phyloP scores from a whole-genome alignment of 306 rosid genomes.

The Cicer yamashitae region DNA sequence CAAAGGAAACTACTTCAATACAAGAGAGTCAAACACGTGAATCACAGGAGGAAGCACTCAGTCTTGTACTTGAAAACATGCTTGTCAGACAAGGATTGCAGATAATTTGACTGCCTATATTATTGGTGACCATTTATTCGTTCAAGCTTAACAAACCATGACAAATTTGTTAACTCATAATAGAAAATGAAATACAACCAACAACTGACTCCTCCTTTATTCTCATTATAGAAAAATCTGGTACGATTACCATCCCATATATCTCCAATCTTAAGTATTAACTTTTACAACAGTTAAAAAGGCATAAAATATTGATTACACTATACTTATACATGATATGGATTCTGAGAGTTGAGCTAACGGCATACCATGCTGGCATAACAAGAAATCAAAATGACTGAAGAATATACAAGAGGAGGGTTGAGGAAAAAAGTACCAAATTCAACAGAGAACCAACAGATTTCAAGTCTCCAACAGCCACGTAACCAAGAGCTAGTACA shows the following conservation, averaged over 20 bases:
- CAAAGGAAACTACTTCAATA: slow-evolving; percentile 15
- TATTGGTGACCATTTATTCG: slow-evolving; percentile 22
- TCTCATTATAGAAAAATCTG: slow-evolving; percentile 12
- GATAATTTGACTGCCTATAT: slow-evolving; percentile 19
- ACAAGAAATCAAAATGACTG: slow-evolving; percentile 38
- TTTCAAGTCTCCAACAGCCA: slow-evolving; percentile 79
- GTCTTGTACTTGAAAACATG: slow-evolving; percentile 31
- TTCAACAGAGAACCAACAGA: slow-evolving; percentile 59
- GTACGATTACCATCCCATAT: slow-evolving; percentile 13
- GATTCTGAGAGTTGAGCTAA: slow-evolving; percentile 29
- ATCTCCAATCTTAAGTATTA: slow-evolving; percentile 5
- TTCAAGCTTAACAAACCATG: slow-evolving; percentile 35
- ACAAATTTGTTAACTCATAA: slow-evolving; percentile 4
- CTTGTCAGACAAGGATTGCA: slow-evolving; percentile 12
- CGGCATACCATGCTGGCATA: not conserved
- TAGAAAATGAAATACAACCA: not conserved
- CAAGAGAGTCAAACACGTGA: slow-evolving; percentile 26
- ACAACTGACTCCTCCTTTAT: slow-evolving; percentile 27
- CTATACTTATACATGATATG: not conserved
- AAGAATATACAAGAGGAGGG: slow-evolving; percentile 15
- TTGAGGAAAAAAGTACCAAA: slow-evolving; percentile 54
- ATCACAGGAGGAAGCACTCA: slow-evolving; percentile 11
- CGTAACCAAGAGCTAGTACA: slow-evolving; percentile 73
- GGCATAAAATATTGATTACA: slow-evolving; percentile 14
- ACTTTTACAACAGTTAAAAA: slow-evolving; percentile 4